phyloP scores from a whole-genome alignment of 805 yeast genomes.

The Saccharomycopsis lassenensis region DNA sequence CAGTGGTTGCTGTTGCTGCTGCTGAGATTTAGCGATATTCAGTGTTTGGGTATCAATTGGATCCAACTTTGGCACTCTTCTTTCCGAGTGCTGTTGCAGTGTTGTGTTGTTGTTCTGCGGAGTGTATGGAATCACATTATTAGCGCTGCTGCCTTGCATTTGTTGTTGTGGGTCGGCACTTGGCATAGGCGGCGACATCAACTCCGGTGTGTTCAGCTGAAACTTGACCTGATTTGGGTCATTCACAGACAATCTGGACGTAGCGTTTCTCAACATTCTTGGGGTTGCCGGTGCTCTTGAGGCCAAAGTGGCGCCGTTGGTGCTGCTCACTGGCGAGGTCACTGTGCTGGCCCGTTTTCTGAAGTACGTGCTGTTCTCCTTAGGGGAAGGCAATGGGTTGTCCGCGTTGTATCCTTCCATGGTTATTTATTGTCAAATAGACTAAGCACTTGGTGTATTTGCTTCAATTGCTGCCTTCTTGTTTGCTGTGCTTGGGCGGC shows the following conservation, averaged over 20 bases:
- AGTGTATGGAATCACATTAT: slow-evolving; percentile 17
- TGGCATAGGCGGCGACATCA: slow-evolving; percentile 12
- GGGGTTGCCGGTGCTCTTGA: slow-evolving; percentile 53
- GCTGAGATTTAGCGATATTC: slow-evolving; percentile 3
- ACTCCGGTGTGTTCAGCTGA: too few species aligned
- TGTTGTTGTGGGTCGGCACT: slow-evolving; percentile 1
- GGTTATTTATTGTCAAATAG: too few species aligned
- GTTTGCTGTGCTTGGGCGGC: too few species aligned
- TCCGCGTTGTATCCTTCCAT: too few species aligned
- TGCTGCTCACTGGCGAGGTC: slow-evolving; percentile 4
- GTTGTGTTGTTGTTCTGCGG: slow-evolving; percentile 6
- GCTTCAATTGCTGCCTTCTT: too few species aligned
- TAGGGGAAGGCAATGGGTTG: not conserved
- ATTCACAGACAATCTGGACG: slow-evolving; percentile 25
- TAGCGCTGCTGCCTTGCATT: slow-evolving; percentile 7
- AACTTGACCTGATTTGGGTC: too few species aligned
- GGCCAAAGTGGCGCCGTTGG: slow-evolving; percentile 7
- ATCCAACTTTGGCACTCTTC: slow-evolving; percentile 4
- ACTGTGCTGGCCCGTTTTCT: slow-evolving; percentile 14
- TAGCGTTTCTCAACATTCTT: slow-evolving; percentile 51
- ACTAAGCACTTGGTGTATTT: too few species aligned
- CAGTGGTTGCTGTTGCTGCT: slow-evolving; percentile 13
- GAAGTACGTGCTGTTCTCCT: not conserved
- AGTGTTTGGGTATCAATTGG: slow-evolving; percentile 3
- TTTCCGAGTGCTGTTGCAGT: slow-evolving; percentile 1